Percentiles rank a stretch among this genome's conserved stretches.
Conservation (phyloP, 805 yeast genomes). For the Metschnikowia aberdeeniae region DNA sequence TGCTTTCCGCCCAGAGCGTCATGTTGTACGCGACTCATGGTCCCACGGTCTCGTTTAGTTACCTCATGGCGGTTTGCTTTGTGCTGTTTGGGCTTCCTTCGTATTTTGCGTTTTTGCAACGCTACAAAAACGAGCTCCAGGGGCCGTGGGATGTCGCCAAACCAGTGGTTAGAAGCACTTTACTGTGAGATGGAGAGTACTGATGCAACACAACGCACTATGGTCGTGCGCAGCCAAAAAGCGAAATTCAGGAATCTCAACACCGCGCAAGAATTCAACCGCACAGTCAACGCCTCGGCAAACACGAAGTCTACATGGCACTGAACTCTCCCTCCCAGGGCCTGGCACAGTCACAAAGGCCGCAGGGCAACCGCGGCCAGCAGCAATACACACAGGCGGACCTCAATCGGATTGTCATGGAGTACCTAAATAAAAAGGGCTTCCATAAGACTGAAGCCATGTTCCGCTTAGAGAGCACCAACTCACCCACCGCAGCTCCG, state of each 20-base stretch:
- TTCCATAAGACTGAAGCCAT: constrained; percentile 92
- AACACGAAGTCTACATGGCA: constrained; percentile 6
- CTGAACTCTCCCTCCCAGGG: constrained; percentile 5
- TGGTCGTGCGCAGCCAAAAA: constrained; percentile 1
- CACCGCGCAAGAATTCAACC: neutral
- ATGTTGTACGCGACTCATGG: constrained; percentile 23
- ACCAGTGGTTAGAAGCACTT: constrained; percentile 44
- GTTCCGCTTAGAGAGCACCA: constrained; percentile 80
- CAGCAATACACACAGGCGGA: constrained; percentile 75
- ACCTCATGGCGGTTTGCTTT: constrained; percentile 47
- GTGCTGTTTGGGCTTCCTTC: constrained; percentile 50
- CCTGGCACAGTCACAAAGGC: constrained; percentile 5
- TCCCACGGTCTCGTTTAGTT: constrained; percentile 43
- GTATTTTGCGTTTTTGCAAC: constrained; percentile 67
- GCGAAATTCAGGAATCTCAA: constrained; percentile 3
- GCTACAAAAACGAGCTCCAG: constrained; percentile 78
- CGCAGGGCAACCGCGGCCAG: constrained; percentile 14
- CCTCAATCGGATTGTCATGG: constrained; percentile 85
- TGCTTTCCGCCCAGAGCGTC: constrained; percentile 24
- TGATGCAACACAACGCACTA: too few relatives aligned
- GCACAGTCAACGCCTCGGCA: too few relatives aligned
- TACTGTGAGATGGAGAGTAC: neutral
- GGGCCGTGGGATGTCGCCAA: constrained; percentile 94
- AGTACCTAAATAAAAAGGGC: constrained; percentile 89
- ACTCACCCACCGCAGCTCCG: constrained; percentile 49